A percentile compares a stretch with the other conserved stretches of the same genome.
These are phyloP conservation scores for Leccinum uliginosum DNA, from an alignment of 768 basidiomycete genomes.

Conservation along the genomic window DNA sequence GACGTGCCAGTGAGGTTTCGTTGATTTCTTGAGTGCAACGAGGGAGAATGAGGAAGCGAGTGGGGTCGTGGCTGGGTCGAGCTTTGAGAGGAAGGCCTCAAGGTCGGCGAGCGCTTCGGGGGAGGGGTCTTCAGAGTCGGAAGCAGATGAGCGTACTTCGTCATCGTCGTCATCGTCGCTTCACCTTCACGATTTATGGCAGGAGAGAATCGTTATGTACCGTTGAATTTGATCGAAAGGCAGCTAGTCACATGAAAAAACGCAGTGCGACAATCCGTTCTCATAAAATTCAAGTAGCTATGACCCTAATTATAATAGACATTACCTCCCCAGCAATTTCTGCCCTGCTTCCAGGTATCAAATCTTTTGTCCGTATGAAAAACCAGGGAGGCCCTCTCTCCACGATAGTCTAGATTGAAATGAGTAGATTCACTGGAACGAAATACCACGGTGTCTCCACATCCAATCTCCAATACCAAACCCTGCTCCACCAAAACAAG, in stretches of 20 bases:
- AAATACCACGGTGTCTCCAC: too few species aligned
- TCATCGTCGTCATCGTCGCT: conserved; percentile 31
- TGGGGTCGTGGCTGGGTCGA: conserved; percentile 54
- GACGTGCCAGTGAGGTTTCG: conserved; percentile 59
- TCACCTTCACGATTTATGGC: not conserved
- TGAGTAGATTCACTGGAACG: too few species aligned
- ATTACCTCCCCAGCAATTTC: too few species aligned
- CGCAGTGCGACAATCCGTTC: too few species aligned
- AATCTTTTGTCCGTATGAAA: too few species aligned
- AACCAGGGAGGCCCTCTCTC: too few species aligned
- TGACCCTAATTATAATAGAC: too few species aligned
- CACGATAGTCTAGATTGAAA: too few species aligned
- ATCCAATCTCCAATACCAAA: too few species aligned
- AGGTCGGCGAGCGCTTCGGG: conserved; percentile 65
- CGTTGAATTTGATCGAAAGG: not conserved
- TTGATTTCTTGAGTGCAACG: conserved; percentile 63
- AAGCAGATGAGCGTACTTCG: conserved; percentile 45
- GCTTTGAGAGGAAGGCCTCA: conserved; percentile 62
- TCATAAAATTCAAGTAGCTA: too few species aligned
- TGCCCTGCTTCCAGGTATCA: too few species aligned
- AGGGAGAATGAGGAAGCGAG: conserved; percentile 57
- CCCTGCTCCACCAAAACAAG: too few species aligned
- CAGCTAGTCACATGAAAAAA: not conserved
- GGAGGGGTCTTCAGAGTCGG: conserved; percentile 45
- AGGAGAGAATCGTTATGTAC: not conserved